phyloP scores from a whole-genome alignment of 2,329 filamentous ascomycete species.

The Ophiostoma sp. region DNA sequence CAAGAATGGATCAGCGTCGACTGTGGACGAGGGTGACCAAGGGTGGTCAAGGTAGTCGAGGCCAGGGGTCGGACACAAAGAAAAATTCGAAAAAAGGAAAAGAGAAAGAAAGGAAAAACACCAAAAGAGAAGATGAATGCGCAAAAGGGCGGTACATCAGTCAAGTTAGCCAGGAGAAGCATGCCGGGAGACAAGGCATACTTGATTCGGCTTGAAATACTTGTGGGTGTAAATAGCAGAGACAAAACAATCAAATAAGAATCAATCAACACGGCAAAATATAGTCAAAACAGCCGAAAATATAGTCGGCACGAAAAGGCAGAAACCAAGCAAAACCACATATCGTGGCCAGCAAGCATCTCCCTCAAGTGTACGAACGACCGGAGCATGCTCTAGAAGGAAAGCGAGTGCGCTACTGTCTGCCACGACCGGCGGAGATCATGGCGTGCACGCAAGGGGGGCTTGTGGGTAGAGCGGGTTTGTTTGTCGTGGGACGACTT shows the following conservation, averaged over 20 bases:
- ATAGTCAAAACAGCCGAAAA: background rate
- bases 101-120: background rate
- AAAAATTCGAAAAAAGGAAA: background rate
- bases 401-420: background rate
- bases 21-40: background rate
- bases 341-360: background rate
- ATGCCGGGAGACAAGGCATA: background rate
- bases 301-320: background rate
- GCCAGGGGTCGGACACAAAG: background rate
- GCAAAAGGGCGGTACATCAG: background rate
- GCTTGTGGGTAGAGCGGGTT: background rate
- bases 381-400: conserved; percentile 5
- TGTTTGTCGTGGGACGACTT: background rate
- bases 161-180: background rate
- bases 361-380: background rate
- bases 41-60: background rate
- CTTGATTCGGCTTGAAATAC: background rate
- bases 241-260: background rate
- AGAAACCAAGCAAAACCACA: background rate
- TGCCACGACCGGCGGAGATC: background rate
- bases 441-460: conserved; percentile 4
- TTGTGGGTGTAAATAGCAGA: background rate
- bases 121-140: background rate
- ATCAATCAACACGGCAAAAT: background rate
- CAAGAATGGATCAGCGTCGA: conserved; percentile 19